Conservation (phyloP, 2,329 filamentous ascomycete genomes). For the Pyrenophora graminea region DNA sequence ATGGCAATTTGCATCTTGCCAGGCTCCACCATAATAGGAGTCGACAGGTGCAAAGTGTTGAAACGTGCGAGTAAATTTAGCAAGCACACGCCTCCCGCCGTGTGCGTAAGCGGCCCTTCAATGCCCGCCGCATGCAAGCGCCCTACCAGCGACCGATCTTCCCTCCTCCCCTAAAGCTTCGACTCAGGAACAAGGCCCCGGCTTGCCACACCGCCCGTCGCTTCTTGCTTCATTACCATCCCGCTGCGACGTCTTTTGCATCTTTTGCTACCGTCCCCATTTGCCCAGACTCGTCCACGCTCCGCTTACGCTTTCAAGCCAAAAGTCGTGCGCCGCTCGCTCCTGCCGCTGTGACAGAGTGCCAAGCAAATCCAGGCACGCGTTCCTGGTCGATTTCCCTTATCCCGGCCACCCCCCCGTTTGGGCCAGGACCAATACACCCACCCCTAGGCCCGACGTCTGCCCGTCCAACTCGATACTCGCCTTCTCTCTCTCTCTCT, state of each 20-base stretch:
- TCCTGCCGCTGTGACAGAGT: constrained; percentile 19
- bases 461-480: constrained; percentile 10
- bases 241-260: background rate
- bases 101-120: constrained; percentile 29
- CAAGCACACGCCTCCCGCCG: constrained; percentile 18
- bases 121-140: constrained; percentile 29
- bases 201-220: constrained; percentile 2
- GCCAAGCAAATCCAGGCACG: constrained; percentile 25
- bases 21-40: constrained; percentile 17
- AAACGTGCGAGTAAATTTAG: constrained; percentile 33
- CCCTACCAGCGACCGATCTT: constrained; percentile 23
- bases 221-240: constrained; percentile 3
- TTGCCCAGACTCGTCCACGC: background rate
- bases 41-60: constrained; percentile 15
- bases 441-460: constrained; percentile 10
- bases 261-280: constrained; percentile 1
- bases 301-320: background rate
- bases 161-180: constrained; percentile 6
- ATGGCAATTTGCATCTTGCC: constrained; percentile 9
- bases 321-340: constrained; percentile 11
- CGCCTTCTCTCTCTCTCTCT: constrained; percentile 8
- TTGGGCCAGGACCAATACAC: constrained; percentile 28
- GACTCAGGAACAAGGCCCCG: constrained; percentile 13
- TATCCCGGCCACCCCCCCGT: constrained; percentile 17
- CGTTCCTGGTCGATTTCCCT: constrained; percentile 25